These are phyloP conservation scores for Macroventuria anomochaeta DNA, from an alignment of 2,329 filamentous ascomycete genomes.

Conservation along the genomic window DNA sequence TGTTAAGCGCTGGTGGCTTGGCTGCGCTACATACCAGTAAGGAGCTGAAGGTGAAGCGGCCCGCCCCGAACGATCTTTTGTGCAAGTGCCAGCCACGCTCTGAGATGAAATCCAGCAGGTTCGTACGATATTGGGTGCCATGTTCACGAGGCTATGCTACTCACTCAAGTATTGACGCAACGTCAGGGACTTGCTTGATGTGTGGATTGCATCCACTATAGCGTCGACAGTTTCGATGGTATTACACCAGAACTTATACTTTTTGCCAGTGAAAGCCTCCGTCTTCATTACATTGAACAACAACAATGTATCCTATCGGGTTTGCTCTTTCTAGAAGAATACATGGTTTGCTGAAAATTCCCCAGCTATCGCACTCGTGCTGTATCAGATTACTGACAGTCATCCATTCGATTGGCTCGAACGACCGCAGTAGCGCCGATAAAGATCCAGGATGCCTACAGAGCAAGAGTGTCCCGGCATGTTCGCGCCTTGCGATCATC, in stretches of 20 bases:
- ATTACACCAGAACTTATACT: too few species aligned
- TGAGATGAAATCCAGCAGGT: too few species aligned
- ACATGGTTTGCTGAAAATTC: neutral
- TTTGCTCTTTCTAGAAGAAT: neutral
- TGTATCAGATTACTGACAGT: neutral
- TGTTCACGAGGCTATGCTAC: too few species aligned
- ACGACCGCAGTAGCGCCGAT: neutral
- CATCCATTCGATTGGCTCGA: neutral
- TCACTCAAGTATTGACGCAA: too few species aligned
- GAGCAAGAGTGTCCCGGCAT: neutral
- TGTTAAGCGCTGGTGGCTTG: slow-evolving; percentile 3
- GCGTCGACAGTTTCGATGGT: too few species aligned
- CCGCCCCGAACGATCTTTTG: neutral
- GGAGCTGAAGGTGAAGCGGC: neutral
- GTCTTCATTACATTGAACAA: neutral
- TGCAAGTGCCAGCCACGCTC: too few species aligned
- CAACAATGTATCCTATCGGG: neutral
- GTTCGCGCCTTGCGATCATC: neutral
- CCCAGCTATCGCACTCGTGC: neutral
- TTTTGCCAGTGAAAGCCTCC: neutral
- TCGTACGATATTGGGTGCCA: too few species aligned
- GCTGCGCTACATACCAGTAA: neutral
- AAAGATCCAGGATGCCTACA: neutral
- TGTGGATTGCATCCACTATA: too few species aligned
- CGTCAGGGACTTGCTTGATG: too few species aligned